phyloP scores from a whole-genome alignment of 2,329 filamentous ascomycete genomes.

The Sporothrix brasiliensis region DNA sequence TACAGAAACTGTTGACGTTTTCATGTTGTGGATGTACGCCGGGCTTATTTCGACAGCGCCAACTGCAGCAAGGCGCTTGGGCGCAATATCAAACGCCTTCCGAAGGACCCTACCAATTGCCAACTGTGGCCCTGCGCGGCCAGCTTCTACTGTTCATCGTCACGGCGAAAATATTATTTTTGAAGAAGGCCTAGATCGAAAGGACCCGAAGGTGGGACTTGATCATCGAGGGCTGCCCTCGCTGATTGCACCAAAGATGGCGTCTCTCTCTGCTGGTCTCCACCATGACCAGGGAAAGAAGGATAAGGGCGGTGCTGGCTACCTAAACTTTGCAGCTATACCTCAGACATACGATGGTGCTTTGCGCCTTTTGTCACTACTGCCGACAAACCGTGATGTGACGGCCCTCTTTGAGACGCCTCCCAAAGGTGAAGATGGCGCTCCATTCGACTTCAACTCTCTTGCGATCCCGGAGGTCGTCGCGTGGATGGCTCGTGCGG shows the following conservation, averaged over 20 bases:
- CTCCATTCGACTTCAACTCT: constrained; percentile 63
- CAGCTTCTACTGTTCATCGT: not conserved
- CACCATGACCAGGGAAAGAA: not conserved
- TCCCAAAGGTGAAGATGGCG: constrained; percentile 41
- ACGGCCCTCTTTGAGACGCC: constrained; percentile 52
- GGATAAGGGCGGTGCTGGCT: not conserved
- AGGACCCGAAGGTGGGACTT: not conserved
- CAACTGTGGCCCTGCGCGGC: not conserved
- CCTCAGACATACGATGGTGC: constrained; percentile 63
- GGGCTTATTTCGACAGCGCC: not conserved
- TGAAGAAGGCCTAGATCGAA: too few relatives aligned
- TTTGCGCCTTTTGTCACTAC: constrained; percentile 70
- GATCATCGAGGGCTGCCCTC: not conserved
- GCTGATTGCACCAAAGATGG: not conserved
- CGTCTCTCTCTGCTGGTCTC: constrained; percentile 25
- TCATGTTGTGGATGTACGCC: constrained; percentile 11
- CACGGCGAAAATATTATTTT: not conserved
- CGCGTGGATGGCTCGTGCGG: constrained; percentile 73
- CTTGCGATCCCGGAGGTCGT: constrained; percentile 80
- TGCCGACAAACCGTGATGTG: constrained; percentile 78
- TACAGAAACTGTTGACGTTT: not conserved
- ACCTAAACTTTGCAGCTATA: constrained; percentile 36
- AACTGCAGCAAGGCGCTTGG: not conserved
- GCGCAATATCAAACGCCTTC: not conserved
- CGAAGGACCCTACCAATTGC: not conserved